Percentiles rank a stretch among this genome's conserved stretches.
Evolutionary conservation across 805 yeast species (phyloP).

Genomic region (Jamesozyma jinghongensis): DNA sequence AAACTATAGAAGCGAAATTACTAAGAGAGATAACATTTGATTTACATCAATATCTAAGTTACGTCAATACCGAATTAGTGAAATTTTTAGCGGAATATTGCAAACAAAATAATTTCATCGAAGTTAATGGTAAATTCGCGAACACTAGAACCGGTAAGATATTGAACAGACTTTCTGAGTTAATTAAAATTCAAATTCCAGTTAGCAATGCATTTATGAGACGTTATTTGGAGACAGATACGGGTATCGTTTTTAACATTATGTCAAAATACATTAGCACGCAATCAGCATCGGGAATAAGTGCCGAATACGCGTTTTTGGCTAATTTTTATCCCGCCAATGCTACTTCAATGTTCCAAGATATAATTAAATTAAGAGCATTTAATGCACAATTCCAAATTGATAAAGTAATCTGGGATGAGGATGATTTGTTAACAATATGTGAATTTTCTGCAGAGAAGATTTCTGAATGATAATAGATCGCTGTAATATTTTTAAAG

Average conservation of each 20-base stretch:
- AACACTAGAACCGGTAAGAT: neutral
- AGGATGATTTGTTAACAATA: slow-evolving; percentile 7
- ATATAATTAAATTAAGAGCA: slow-evolving; percentile 10
- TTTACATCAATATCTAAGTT: slow-evolving; percentile 9
- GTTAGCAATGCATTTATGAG: slow-evolving; percentile 13
- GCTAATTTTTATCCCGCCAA: slow-evolving; percentile 8
- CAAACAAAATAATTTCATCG: neutral
- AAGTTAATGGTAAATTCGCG: neutral
- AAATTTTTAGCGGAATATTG: slow-evolving; percentile 4
- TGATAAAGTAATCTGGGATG: slow-evolving; percentile 11
- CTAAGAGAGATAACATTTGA: slow-evolving; percentile 8
- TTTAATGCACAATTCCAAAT: slow-evolving; percentile 13
- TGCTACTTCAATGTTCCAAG: slow-evolving; percentile 7
- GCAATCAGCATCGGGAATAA: slow-evolving; percentile 7
- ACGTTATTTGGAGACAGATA: slow-evolving; percentile 8
- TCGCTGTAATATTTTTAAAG: no score
- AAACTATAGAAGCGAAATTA: slow-evolving; percentile 1
- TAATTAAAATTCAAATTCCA: slow-evolving; percentile 12
- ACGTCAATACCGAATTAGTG: slow-evolving; percentile 5
- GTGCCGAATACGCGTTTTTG: slow-evolving; percentile 9
- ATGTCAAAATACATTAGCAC: slow-evolving; percentile 9
- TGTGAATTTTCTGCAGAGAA: neutral
- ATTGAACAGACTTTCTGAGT: slow-evolving; percentile 7
- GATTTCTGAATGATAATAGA: no score
- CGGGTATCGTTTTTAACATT: slow-evolving; percentile 7